Percentiles rank a stretch among this genome's conserved stretches.
Conservation (phyloP, 2,329 filamentous ascomycete species). For the Aureobasidium pullulans region DNA sequence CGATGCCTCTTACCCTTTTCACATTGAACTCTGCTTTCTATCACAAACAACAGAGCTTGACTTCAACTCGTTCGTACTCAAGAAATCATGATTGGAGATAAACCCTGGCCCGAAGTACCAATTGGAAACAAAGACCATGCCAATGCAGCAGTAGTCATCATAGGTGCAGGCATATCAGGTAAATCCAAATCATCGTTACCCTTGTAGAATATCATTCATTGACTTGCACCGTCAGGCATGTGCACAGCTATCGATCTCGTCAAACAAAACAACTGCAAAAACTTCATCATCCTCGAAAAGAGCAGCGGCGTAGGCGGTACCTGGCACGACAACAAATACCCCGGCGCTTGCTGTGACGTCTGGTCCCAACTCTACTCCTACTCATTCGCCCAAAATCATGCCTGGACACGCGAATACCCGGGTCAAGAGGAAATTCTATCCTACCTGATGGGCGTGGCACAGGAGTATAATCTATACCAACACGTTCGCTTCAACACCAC, state of each 20-base stretch:
- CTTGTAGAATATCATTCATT: not conserved
- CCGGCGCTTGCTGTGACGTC: conserved; percentile 31
- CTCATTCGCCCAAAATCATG: conserved; percentile 51
- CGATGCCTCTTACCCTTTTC: not conserved
- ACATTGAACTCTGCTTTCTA: not conserved
- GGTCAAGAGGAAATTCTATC: conserved; percentile 54
- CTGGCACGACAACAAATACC: conserved; percentile 45
- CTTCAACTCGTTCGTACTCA: not conserved
- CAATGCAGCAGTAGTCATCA: conserved; percentile 49
- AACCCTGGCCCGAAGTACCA: conserved; percentile 39
- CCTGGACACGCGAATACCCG: conserved; percentile 52
- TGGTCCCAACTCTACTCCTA: conserved; percentile 51
- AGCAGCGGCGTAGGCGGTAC: conserved; percentile 42
- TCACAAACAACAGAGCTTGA: not conserved
- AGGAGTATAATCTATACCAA: conserved; percentile 48
- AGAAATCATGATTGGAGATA: conserved; percentile 31
- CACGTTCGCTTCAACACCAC: conserved; percentile 52
- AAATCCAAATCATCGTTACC: conserved; percentile 9
- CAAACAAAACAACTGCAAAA: conserved; percentile 43
- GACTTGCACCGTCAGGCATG: conserved; percentile 28
- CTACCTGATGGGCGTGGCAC: conserved; percentile 47
- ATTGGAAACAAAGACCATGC: conserved; percentile 46
- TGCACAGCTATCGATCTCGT: conserved; percentile 53
- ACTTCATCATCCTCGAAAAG: conserved; percentile 53
- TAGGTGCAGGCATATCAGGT: conserved; percentile 50